Evolutionary conservation across 805 yeast species (phyloP), one percentile per base, ranked within the genome.

Genomic region (Blastobotrys parvus): DNA sequence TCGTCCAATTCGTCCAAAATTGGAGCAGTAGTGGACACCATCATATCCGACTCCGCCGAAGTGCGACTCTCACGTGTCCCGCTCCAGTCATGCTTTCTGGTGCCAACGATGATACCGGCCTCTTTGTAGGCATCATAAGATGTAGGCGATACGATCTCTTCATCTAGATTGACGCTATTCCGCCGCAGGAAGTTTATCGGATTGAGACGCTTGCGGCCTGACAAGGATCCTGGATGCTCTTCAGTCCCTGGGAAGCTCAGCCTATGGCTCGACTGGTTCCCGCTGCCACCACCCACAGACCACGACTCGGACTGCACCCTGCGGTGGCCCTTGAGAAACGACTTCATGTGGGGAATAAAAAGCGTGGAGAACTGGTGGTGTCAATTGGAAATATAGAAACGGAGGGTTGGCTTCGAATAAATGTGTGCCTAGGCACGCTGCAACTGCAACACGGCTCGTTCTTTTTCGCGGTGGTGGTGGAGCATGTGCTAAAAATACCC

Each of bases 61-160:
- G 29, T 25, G 11, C 29, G 29, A 8, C 10, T 8, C 29, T 25
- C 29, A 7, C 29, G 7, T 7, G 29, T 8, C 29, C 29, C 29
- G 11, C 29, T 25, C 77, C 77, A 72, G 34, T 70, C 71, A 49
- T 72, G 76, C 10, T 70, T 68, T 25, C 74, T 57, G 11, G 76
- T 72, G 5, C 77, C 77, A 27, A 60, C 62, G 5, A 72, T 72
- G 22, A 46, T 54, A 39, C 49, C 60, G 18, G 48, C 59, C 23
- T 39, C 54, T 39, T 35, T 50, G 40, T 51, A 53, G 3, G 51
- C 55, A 17, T 47, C 50, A 25, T 7, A 2, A 45, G 34, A 1
- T 52, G 44, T 38, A 49, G 25, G 18, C 32, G 20, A 19, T 50
- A 20, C 5, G n/a, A 2, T 43, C n/a, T 29, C 13, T 16, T 37